phyloP scores from a whole-genome alignment of 73 alveolate genomes.

The Durusdinium trenchii region DNA sequence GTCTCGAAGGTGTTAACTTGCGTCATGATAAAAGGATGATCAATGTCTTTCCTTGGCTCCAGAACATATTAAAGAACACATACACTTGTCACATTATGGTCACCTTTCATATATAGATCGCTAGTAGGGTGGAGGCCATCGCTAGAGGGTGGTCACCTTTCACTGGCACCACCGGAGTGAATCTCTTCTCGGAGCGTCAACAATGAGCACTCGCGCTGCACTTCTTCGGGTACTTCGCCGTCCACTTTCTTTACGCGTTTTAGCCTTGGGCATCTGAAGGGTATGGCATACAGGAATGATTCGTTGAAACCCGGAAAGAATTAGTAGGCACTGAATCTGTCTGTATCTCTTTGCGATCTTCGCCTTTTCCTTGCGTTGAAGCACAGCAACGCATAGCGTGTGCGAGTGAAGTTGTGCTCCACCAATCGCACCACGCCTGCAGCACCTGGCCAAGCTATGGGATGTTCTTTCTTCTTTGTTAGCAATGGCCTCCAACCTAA shows the following conservation, averaged over 20 bases:
- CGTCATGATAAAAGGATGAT: slow-evolving; percentile 93
- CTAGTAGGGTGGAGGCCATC: neutral
- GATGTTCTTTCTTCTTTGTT: no score
- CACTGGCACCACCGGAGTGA: neutral
- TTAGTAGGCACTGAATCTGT: neutral
- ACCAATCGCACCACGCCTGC: slow-evolving; percentile 92
- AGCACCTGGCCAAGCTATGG: no score
- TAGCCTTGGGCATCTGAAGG: slow-evolving; percentile 35
- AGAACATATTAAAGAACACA: neutral
- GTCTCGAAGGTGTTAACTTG: slow-evolving; percentile 90
- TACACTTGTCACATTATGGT: neutral
- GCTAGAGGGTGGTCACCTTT: neutral
- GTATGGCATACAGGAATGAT: neutral
- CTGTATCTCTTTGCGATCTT: neutral
- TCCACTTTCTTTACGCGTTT: slow-evolving; percentile 82
- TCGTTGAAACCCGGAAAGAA: neutral
- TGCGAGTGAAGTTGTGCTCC: slow-evolving; percentile 86
- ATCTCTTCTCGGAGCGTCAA: neutral
- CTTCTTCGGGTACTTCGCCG: slow-evolving; percentile 93
- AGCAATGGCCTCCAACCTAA: no score
- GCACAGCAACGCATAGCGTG: slow-evolving; percentile 55
- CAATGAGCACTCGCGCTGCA: slow-evolving; percentile 82
- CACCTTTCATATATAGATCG: neutral
- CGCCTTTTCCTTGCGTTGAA: neutral
- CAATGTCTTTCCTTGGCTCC: slow-evolving; percentile 74